Conservation (phyloP, 2,329 filamentous ascomycete species). For the Rutstroemia sp. region DNA sequence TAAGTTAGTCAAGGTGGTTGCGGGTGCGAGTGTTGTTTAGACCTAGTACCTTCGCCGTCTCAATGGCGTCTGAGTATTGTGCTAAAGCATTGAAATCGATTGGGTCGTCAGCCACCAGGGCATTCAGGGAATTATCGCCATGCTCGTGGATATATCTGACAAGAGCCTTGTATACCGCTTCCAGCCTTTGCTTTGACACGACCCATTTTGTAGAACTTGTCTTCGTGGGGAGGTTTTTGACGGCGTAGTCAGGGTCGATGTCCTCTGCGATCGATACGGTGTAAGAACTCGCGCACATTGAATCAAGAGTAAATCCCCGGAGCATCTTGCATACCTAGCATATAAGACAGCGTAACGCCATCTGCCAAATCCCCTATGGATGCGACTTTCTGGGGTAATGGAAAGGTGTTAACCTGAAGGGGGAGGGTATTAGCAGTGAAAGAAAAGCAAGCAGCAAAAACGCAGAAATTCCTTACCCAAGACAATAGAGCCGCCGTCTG, state of each 20-base stretch:
- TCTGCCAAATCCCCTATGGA: slow-evolving; percentile 29
- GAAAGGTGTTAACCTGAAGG: slow-evolving; percentile 31
- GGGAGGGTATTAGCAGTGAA: neutral
- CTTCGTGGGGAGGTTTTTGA: slow-evolving; percentile 40
- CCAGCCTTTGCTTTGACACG: slow-evolving; percentile 40
- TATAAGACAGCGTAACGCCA: slow-evolving; percentile 28
- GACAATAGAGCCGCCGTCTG: slow-evolving; percentile 44
- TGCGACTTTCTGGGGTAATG: slow-evolving; percentile 22
- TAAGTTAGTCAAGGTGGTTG: slow-evolving; percentile 18
- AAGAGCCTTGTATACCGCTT: slow-evolving; percentile 47
- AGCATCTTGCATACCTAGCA: slow-evolving; percentile 29
- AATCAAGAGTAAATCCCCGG: neutral
- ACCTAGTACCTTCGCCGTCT: slow-evolving; percentile 43
- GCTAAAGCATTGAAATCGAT: slow-evolving; percentile 49
- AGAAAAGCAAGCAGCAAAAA: slow-evolving; percentile 12
- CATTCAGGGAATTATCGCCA: slow-evolving; percentile 40
- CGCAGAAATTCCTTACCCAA: slow-evolving; percentile 36
- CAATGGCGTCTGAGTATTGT: slow-evolving; percentile 47
- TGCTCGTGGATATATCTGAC: slow-evolving; percentile 48
- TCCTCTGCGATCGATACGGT: slow-evolving; percentile 43
- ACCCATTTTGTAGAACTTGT: slow-evolving; percentile 31
- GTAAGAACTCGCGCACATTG: slow-evolving; percentile 13
- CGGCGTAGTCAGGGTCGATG: slow-evolving; percentile 49
- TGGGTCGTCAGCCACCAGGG: slow-evolving; percentile 41
- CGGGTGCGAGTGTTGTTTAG: neutral